Evolutionary conservation across 1,139 yeast genomes (phyloP), one percentile per base, ranked within the genome.

Genomic region (Geotrichum reessii): DNA sequence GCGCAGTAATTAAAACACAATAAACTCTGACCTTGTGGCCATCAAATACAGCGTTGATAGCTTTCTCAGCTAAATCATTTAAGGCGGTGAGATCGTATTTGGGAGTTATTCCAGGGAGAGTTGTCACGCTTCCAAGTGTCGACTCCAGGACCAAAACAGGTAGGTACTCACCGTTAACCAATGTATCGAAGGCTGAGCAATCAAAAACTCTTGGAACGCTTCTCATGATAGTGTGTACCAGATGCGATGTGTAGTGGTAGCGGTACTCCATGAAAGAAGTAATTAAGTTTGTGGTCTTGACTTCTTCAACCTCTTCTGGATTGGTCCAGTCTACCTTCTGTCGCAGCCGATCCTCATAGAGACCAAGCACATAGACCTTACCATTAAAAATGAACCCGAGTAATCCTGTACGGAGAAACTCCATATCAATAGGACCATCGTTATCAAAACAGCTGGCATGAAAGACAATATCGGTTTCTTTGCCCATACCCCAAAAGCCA

Each of bases 141-240:
- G 96, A 87, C 71, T 95, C 99, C 44, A 95, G 83, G 1, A 93
- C 84, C 7, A 93, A 87, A 5, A 91, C 91, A 0, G 97, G 91
- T 31, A 92, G 76, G 69, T 89, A 88, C 69, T 90, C 97, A 58
- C 86, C 87, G 55, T 92, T 93, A 58, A 90, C 84, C 64, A 83
- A 83, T 9, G 92, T 81, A 70, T 95, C 98, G 72, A 93, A 95
- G 22, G 95, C 90, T 1, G 97, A 86, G 64, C 96, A 89, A 66
- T 95, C 99, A 62, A 86, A 86, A 1, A 92, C 86, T 56, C 87
- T 85, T 40, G 91, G 82, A 6, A 95, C 91, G 52, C 86, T 87
- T 62, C 91, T 78, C 28, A 93, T 95, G 58, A 93, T 76, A 0
- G 97, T 88, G 55, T 80, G 85, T 53, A 87, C 81, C 50, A 91